Conservation (phyloP, 2,329 filamentous ascomycete genomes). For the Capronia americana region DNA sequence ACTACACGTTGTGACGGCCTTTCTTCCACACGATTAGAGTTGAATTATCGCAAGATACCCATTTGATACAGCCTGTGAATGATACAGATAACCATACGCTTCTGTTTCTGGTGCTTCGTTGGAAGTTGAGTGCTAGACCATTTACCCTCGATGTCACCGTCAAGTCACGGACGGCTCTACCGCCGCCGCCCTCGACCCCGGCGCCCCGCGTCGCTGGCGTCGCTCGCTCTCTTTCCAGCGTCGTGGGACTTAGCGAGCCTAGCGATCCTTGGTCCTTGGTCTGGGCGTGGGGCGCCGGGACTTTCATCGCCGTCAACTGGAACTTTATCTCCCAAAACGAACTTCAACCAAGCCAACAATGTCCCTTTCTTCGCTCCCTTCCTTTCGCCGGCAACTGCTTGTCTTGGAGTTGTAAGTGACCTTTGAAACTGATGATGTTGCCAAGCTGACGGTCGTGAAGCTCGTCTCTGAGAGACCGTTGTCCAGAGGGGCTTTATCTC, state of each 20-base stretch:
- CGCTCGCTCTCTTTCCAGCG: background rate
- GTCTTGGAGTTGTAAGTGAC: constrained; percentile 78
- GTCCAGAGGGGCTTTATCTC: constrained; percentile 86
- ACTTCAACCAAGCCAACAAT: constrained; percentile 24
- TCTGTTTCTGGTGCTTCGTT: background rate
- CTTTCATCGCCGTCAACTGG: constrained; percentile 2
- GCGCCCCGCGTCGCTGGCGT: background rate
- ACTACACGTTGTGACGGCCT: background rate
- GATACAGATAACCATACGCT: background rate
- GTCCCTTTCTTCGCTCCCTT: constrained; percentile 43
- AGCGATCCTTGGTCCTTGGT: constrained; percentile 1
- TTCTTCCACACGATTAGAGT: background rate
- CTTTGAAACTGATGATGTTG: constrained; percentile 16
- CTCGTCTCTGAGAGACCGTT: constrained; percentile 78
- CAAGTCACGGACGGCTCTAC: background rate
- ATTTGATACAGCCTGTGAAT: background rate
- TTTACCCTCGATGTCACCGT: background rate
- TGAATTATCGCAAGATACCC: constrained; percentile 5
- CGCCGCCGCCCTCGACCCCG: background rate
- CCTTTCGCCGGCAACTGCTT: constrained; percentile 75
- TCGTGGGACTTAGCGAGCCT: background rate
- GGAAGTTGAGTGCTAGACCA: no score
- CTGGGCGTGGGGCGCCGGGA: constrained; percentile 21
- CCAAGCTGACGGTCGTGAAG: constrained; percentile 54
- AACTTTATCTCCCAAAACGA: constrained; percentile 20